phyloP scores from a whole-genome alignment of 495 filamentous ascomycete genomes.

The Podospora comata region DNA sequence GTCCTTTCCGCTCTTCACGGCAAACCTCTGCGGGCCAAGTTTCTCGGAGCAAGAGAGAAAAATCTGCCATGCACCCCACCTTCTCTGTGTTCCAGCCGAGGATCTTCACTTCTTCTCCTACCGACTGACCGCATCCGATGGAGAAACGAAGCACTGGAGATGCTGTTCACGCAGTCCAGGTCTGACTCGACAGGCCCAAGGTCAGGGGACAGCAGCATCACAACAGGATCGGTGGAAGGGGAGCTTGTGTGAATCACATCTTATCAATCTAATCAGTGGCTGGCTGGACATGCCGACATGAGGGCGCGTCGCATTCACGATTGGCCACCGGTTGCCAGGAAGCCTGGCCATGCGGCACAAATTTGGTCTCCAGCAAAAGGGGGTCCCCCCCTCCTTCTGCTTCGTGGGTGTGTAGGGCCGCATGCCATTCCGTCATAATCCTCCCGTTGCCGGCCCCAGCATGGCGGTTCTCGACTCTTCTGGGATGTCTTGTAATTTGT shows the following conservation, averaged over 20 bases:
- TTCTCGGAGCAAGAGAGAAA: slow-evolving; percentile 11
- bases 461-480: slow-evolving; percentile 9
- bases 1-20: background rate
- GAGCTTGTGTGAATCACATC: slow-evolving; percentile 16
- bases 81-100: background rate
- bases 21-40: background rate
- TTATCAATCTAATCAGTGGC: slow-evolving; percentile 29
- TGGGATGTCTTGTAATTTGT: background rate
- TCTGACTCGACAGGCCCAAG: background rate
- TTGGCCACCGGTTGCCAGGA: slow-evolving; percentile 4
- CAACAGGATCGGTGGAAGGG: background rate
- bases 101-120: background rate
- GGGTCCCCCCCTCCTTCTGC: background rate
- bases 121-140: background rate
- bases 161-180: background rate
- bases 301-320: background rate
- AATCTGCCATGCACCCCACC: slow-evolving; percentile 14
- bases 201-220: background rate
- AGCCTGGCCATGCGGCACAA: slow-evolving; percentile 1
- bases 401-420: background rate
- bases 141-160: background rate
- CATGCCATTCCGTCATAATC: slow-evolving; percentile 11
- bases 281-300: background rate
- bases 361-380: slow-evolving; percentile 8
- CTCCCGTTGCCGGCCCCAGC: slow-evolving; percentile 9